Base-by-base conservation (phyloP, 1,284 basidiomycete species). In the Malassezia sp. region DNA sequence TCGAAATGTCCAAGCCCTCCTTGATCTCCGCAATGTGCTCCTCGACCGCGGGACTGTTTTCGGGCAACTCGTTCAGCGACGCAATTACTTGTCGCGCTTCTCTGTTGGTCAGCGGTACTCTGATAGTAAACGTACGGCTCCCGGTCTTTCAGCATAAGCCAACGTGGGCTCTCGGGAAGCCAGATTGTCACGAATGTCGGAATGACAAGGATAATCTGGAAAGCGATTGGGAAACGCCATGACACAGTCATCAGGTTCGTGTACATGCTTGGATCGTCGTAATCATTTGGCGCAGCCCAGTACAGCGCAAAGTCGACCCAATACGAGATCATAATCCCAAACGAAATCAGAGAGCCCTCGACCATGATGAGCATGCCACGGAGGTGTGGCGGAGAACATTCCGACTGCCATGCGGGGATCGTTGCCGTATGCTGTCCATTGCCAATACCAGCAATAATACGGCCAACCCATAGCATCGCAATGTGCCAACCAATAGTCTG, bases 391-490 rank as follows among this genome's bases (percentile, higher is more conserved):
- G 61, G 61, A 10, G 63, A 61, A 45, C 61, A 64, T 36, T 68
- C 65, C 28, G 46, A 49, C 42, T 68, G 65, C 65, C 65, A 68
- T 20, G 63, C 59, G 3, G 65, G 65, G 23, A 68, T 68, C n/a
- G 65, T 67, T 2, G 65, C 60, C 2, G 65, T 68, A 47, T 68
- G 61, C 56, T 67, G 66, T 7, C 65, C 65, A 48, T 68, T 68
- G 6, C 65, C 65, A 18, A 68, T 59, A 14, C 65, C 65, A 20
- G 59, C 53, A 22, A 68, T 51, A 34, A 68, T 56, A 37, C 65
- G 63, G 34, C 58, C 64, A 28, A 60, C 60, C 42, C 63, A 62
- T 11, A 68, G 55, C 52, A 56, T 45, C 8, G 53, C 59, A 11
- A 65, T 39, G 18, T 42, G 53, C 52, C 54, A 57, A 21, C 59